Evolutionary conservation across 495 filamentous ascomycete genomes (phyloP).

Genomic region (Hypoxylon fragiforme): DNA sequence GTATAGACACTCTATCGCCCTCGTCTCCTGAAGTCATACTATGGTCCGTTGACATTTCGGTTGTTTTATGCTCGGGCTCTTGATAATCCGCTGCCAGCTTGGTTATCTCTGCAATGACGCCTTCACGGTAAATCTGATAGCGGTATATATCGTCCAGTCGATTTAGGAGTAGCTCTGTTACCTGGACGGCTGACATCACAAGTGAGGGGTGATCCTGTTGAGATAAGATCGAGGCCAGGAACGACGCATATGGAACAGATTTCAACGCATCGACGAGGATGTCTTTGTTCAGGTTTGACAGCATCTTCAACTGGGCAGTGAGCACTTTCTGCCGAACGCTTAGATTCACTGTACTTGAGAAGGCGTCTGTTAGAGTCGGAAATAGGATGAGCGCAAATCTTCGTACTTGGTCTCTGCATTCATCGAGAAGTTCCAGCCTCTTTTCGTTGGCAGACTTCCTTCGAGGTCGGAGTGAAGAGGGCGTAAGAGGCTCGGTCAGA

Average conservation of each 20-base stretch:
- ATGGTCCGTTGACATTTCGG: constrained; percentile 51
- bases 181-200: constrained; percentile 83
- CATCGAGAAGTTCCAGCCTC: constrained; percentile 72
- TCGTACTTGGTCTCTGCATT: constrained; percentile 81
- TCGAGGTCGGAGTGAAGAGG: constrained; percentile 40
- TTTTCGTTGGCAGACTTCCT: constrained; percentile 74
- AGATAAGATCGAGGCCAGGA: constrained; percentile 91
- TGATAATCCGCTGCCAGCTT: constrained; percentile 64
- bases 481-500: constrained; percentile 40
- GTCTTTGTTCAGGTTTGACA: constrained; percentile 84
- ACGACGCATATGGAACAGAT: constrained; percentile 96
- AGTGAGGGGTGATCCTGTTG: constrained; percentile 91
- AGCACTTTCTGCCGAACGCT: constrained; percentile 96
- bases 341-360: constrained; percentile 97
- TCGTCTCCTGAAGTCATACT: constrained; percentile 52
- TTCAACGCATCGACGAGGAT: constrained; percentile 86
- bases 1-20: constrained; percentile 55
- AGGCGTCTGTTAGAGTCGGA: constrained; percentile 94
- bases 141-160: constrained; percentile 86
- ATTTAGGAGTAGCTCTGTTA: constrained; percentile 82
- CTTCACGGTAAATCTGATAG: constrained; percentile 96
- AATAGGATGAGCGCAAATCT: constrained; percentile 95
- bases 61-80: constrained; percentile 33
- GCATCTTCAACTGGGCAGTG: constrained; percentile 94
- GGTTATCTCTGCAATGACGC: constrained; percentile 87